Conservation (phyloP, 2,329 filamentous ascomycete species). For the Fusarium transvaalense region DNA sequence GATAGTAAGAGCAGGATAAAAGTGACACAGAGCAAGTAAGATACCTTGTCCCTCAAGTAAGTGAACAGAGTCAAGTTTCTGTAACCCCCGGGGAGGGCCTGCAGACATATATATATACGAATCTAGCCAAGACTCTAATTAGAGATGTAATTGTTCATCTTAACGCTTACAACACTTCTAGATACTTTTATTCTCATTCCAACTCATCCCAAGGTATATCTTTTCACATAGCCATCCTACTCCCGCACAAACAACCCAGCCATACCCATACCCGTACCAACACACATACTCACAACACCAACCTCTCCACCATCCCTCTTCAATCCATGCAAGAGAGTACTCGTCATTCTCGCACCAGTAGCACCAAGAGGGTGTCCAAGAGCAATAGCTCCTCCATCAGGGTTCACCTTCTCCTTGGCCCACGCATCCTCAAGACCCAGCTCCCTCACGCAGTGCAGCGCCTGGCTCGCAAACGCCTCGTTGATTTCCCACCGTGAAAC, state of each 20-base stretch:
- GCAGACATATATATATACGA: too few relatives aligned
- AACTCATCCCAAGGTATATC: background rate
- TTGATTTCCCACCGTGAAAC: constrained; percentile 94
- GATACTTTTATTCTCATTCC: background rate
- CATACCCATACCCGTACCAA: constrained; percentile 67
- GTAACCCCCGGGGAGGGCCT: too few relatives aligned
- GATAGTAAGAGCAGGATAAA: too few relatives aligned
- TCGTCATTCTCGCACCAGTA: constrained; percentile 84
- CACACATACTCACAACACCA: constrained; percentile 92
- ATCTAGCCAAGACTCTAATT: background rate
- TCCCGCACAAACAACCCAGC: constrained; percentile 46
- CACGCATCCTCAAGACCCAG: constrained; percentile 73
- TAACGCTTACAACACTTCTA: background rate
- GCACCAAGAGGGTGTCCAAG: constrained; percentile 91
- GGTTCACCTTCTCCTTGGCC: constrained; percentile 81
- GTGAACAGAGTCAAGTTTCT: too few relatives aligned
- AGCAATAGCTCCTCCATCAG: constrained; percentile 94
- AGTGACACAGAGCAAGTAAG: too few relatives aligned
- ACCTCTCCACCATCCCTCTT: constrained; percentile 78
- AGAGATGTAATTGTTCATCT: background rate
- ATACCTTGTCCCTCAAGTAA: too few relatives aligned
- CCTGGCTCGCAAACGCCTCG: constrained; percentile 79
- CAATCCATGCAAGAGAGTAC: constrained; percentile 75
- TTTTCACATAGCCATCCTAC: constrained; percentile 8
- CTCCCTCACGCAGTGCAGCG: constrained; percentile 77